Evolutionary conservation across 495 filamentous ascomycete species (phyloP), one percentile per base, ranked within the genome.

Genomic region (Hypoxylon rickii): DNA sequence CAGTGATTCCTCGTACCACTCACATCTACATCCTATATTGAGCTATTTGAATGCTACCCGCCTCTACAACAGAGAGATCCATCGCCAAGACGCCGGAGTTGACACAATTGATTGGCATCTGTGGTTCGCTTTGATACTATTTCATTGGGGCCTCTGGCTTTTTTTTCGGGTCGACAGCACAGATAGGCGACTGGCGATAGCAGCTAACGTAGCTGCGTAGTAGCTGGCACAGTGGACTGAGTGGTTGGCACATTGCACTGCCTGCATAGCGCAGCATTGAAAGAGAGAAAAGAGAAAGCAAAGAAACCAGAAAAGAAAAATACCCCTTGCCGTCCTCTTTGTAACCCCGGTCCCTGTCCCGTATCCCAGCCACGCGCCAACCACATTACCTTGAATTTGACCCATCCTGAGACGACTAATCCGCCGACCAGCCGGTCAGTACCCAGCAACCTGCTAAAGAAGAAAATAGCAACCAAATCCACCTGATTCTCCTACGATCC

Each of bases 381-480:
- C 33, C 3, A 49, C 18, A 36, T 33, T 55, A 54, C 61, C 61
- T 48, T 64, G 61, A 38, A 64, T 59, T 47, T 45, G 55, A 16
- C 41, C 51, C 55, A 51, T 55, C 24, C 50, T 64, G 61, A 64
- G 55, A 64, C 61, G 61, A 64, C 49, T 48, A 64, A 59, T 55
- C 48, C 51, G 52, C 52, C 32, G 33, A 44, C 22, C 42, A 16
- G 34, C 37, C 36, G 40, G 16, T 37, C 31, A 36, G 43, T 47
- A 47, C 56, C 48, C 52, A 37, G 18, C 45, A 4, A 39, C 33
- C 12, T 18, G 38, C 47, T 48, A 63, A 63, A 72, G 65, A 69
- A 61, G 67, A 69, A 74, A 57, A 53, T 58, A 68, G 66, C 74
- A 75, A 68, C 68, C 64, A 57, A 31, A 10, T 10, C 24, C 24